phyloP scores from a whole-genome alignment of 176 grass and related monocot species.

The Luzula sylvatica region DNA sequence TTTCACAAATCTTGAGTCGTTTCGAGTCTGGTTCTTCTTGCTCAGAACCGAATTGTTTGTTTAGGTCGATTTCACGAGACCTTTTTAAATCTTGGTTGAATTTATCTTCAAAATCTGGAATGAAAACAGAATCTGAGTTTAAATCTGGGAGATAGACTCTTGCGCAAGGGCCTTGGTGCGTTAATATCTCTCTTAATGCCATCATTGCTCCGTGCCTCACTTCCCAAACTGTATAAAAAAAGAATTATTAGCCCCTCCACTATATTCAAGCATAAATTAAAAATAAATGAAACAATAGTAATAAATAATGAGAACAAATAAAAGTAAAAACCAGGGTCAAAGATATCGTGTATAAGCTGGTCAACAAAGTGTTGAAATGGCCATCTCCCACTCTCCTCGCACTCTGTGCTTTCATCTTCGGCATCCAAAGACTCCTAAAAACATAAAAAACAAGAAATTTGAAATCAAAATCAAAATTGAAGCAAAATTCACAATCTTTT shows the following conservation, averaged over 20 bases:
- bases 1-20: conserved; percentile 42
- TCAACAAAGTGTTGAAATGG: conserved; percentile 90
- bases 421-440: conserved; percentile 55
- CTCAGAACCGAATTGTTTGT: conserved; percentile 40
- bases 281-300: background rate
- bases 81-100: conserved; percentile 37
- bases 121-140: conserved; percentile 27
- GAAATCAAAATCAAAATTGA: too few species aligned
- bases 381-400: conserved; percentile 77
- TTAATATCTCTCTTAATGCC: conserved; percentile 98
- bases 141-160: conserved; percentile 81
- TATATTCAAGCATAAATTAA: too few species aligned
- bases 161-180: conserved; percentile 88
- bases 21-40: conserved; percentile 63
- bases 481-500: background rate
- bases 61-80: conserved; percentile 64
- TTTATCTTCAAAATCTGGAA: conserved; percentile 49
- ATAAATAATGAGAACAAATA: conserved; percentile 4
- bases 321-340: conserved; percentile 61
- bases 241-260: conserved; percentile 5
- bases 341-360: conserved; percentile 98
- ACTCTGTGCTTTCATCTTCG: conserved; percentile 60
- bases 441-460: too few species aligned
- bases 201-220: conserved; percentile 92
- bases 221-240: conserved; percentile 72